Conservation (phyloP, 2,329 filamentous ascomycete species). For the Mycocentrospora acerina region DNA sequence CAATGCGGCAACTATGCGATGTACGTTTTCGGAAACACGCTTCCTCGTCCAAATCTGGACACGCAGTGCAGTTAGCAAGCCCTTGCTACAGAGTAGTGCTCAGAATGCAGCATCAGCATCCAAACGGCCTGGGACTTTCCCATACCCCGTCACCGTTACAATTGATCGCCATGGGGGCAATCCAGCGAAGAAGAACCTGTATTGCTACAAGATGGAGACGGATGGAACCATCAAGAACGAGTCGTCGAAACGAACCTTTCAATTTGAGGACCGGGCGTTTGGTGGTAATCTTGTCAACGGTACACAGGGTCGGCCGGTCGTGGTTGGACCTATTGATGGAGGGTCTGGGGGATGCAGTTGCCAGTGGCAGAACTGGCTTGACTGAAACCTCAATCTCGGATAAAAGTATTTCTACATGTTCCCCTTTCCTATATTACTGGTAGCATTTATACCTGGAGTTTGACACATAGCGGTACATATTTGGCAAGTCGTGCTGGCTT, state of each 20-base stretch:
- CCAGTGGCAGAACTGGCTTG: slow-evolving; percentile 58
- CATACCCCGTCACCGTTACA: slow-evolving; percentile 61
- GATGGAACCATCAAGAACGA: slow-evolving; percentile 46
- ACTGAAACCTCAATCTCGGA: background rate
- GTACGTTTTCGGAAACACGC: slow-evolving; percentile 63
- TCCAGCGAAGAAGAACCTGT: slow-evolving; percentile 56
- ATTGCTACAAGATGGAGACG: slow-evolving; percentile 60
- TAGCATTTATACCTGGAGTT: background rate
- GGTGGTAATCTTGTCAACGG: slow-evolving; percentile 56
- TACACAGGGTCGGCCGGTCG: slow-evolving; percentile 46
- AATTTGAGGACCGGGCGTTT: slow-evolving; percentile 55
- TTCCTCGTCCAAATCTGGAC: slow-evolving; percentile 67
- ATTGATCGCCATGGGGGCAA: slow-evolving; percentile 62
- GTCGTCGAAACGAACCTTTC: slow-evolving; percentile 46
- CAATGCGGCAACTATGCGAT: slow-evolving; percentile 50
- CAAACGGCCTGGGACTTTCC: slow-evolving; percentile 58
- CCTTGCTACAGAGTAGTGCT: slow-evolving; percentile 30
- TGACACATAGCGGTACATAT: background rate
- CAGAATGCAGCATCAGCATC: slow-evolving; percentile 46
- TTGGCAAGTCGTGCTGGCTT: background rate
- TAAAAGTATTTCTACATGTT: background rate
- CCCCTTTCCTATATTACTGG: background rate
- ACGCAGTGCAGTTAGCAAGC: slow-evolving; percentile 43
- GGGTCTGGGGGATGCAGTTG: slow-evolving; percentile 62
- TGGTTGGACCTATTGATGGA: slow-evolving; percentile 56